Evolutionary conservation across 371 early-diverging fungal genomes (phyloP), one percentile per base, ranked within the genome.

Genomic region (Rhizopus stolonifer): DNA sequence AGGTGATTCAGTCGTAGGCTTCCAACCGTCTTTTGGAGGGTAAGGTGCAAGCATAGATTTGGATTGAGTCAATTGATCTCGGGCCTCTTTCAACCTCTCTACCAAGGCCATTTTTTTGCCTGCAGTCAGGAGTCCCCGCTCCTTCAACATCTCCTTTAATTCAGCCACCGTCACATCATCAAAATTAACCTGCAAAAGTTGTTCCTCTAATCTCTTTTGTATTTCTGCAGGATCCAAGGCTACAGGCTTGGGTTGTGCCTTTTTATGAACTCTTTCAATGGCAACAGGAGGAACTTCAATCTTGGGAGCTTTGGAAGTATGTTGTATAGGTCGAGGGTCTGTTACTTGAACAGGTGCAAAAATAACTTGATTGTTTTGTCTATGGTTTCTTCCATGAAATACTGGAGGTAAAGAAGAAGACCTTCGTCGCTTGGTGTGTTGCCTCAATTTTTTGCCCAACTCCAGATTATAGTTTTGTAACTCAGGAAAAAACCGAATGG

Each of bases 101-200:
- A 80, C 77, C 48, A 87, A 55, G 8, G 79, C 65, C 3, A 81
- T 81, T 55, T 87, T 87, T 59, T 84, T 85, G 13, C 88, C 88
- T 8, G 74, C 69, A 11, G 79, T 67, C 6, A 79, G 75, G 26
- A 80, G 69, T 1, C 81, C 80, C 17, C 88, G 69, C 49, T 80
- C 73, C 15, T 81, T 64, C 26, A 87, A 56, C 74, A 84, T 74
- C 17, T 87, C 86, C 57, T 87, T 87, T 39, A 87, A 68, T 60
- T 85, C 84, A 19, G 79, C 67, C 10, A 87, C 88, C 0, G 88
- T 87, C 8, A 87, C 76, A 61, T 87, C 88, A 21, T 84, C 80
- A 64, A 85, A 85, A 51, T 87, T 79, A 25, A 84, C 67, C 10
- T 69, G 67, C 13, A 74, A 60, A 14, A 82, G 50, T 17, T 76